Evolutionary conservation across 129 eudicot species (phyloP), one percentile per base, ranked within the genome.

Genomic region (Flaveria ramosissima): DNA sequence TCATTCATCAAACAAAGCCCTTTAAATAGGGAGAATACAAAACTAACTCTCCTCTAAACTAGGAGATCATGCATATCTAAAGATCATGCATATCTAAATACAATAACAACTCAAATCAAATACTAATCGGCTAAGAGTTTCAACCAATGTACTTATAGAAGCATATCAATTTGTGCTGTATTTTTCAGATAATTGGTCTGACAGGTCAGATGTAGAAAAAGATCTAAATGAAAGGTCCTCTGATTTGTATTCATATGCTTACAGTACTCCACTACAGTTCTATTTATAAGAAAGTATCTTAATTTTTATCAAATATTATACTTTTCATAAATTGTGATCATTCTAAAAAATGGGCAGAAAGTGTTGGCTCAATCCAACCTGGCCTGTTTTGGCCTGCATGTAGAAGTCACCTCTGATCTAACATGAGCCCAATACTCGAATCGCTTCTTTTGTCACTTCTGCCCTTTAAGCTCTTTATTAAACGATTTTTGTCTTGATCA

Each of bases 381-480:
- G 50, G 27, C 27, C 14, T 26, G 27, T 66, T 66, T 66, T 39
- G 71, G 17, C 27, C 20, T 32, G 69, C 20, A 30, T 11, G 10
- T 56, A 19, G 10, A 19, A 9, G 26, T 53, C 24, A 20, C 62
- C 13, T n/a, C 7, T 7, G 61, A 1, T 55, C 4, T 8, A 2
- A 9, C 61, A 8, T 55, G 24, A 55, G 0, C 45, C 20, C 20
- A 30, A 30, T 60, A 24, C 67, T 10, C n/a, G 13, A 30, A 4
- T n/a, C n/a, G 9, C 41, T 12, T 64, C 24, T 32, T 64, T 64
- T 64, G 70, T 45, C 47, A 16, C 71, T 11, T 41, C 71, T 41
- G 16, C 71, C 16, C 7, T 21, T 39, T 62, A 17, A 61, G 80
- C 73, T 62, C 3, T 62, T 32, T 32, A 27, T 72, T 32, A 53